Conservation (phyloP, 148 eudicot species). For the Linanthus parryae region DNA sequence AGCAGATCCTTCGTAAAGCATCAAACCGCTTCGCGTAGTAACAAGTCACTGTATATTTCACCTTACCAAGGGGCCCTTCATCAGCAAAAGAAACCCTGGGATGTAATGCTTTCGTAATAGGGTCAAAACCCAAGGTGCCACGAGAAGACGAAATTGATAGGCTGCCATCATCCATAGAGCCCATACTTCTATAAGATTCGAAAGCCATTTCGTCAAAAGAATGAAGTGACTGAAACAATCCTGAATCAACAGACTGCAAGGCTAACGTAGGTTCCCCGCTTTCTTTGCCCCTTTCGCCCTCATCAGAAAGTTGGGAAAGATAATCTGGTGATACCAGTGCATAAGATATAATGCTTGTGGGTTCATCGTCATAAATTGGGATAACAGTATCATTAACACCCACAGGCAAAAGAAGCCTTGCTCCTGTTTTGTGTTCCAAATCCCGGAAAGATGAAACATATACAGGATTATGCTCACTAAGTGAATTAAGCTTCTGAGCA, state of each 20-base stretch:
- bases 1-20: conserved; percentile 80
- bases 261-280: conserved; percentile 40
- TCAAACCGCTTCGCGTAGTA: conserved; percentile 85
- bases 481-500: conserved; percentile 56
- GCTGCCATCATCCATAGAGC: conserved; percentile 59
- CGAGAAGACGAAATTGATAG: conserved; percentile 45
- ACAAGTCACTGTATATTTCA: conserved; percentile 74
- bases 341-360: conserved; percentile 86
- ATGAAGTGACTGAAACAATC: conserved; percentile 35
- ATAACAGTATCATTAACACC: conserved; percentile 59
- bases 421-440: conserved; percentile 61
- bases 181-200: conserved; percentile 59
- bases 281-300: conserved; percentile 54
- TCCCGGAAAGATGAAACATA: conserved; percentile 64
- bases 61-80: conserved; percentile 63
- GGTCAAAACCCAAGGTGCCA: conserved; percentile 47
- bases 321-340: conserved; percentile 63
- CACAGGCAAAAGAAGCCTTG: conserved; percentile 67
- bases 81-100: conserved; percentile 58
- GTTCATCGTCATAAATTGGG: conserved; percentile 91
- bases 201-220: conserved; percentile 54
- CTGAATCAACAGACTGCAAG: conserved; percentile 46
- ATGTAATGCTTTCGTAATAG: conserved; percentile 58
- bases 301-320: conserved; percentile 53
- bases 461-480: conserved; percentile 61